Percentiles rank a stretch among this genome's conserved stretches.
Conservation (phyloP, 257 asterid genomes). For the Forsythia viridissima region DNA sequence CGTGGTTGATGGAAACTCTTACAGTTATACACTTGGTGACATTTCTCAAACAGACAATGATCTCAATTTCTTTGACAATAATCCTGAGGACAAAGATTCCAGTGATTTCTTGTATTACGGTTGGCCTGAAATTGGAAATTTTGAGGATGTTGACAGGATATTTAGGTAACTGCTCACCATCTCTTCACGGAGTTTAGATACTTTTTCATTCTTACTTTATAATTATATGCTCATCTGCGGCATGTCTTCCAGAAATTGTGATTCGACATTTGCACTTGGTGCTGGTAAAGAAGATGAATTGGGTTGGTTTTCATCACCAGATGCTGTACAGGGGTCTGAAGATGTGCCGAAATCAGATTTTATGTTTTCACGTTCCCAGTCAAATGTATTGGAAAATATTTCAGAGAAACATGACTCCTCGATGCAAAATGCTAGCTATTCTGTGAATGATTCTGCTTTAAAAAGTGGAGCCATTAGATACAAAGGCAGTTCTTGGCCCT, state of each 20-base stretch:
- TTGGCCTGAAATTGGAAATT: slow-evolving; percentile 85
- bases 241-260: slow-evolving; percentile 63
- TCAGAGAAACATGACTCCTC: slow-evolving; percentile 35
- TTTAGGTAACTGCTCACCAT: slow-evolving; percentile 54
- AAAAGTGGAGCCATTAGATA: slow-evolving; percentile 34
- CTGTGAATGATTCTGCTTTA: slow-evolving; percentile 37
- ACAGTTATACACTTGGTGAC: slow-evolving; percentile 52
- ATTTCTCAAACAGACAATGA: slow-evolving; percentile 45
- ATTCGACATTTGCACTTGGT: slow-evolving; percentile 76
- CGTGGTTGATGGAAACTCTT: slow-evolving; percentile 44
- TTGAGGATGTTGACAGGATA: slow-evolving; percentile 86
- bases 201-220: slow-evolving; percentile 14
- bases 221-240: slow-evolving; percentile 14
- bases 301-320: slow-evolving; percentile 72
- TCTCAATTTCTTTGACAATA: slow-evolving; percentile 50
- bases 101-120: slow-evolving; percentile 57
- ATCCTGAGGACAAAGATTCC: slow-evolving; percentile 54
- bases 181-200: not conserved
- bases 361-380: slow-evolving; percentile 48
- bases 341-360: slow-evolving; percentile 47
- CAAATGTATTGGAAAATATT: slow-evolving; percentile 36
- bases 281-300: slow-evolving; percentile 57
- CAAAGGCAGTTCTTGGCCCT: slow-evolving; percentile 44
- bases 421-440: slow-evolving; percentile 23
- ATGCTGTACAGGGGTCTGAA: slow-evolving; percentile 48